Conservation (phyloP, 257 asterid species). For the Capsicum rhomboideum region DNA sequence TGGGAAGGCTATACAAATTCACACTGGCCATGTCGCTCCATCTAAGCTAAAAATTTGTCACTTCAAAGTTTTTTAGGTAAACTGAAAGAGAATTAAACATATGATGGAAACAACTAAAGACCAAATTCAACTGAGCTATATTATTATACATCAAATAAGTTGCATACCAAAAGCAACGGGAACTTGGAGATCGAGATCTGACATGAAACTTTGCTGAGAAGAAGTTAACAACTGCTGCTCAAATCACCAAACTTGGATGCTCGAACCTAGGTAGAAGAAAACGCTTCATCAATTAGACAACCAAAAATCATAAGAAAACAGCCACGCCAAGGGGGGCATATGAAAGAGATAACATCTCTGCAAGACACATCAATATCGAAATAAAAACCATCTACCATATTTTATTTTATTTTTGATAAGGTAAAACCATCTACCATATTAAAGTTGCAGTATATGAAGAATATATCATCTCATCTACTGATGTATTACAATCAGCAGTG, state of each 20-base stretch:
- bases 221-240: conserved; percentile 8
- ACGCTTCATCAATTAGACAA: not conserved
- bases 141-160: not conserved
- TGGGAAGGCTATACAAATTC: not conserved
- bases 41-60: not conserved
- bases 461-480: not conserved
- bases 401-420: too few relatives aligned
- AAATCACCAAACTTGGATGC: conserved; percentile 12
- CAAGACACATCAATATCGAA: not conserved
- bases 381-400: not conserved
- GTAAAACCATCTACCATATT: too few relatives aligned
- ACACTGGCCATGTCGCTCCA: not conserved
- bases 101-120: not conserved
- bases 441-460: not conserved
- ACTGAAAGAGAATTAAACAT: not conserved
- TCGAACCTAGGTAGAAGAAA: conserved; percentile 26
- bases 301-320: not conserved
- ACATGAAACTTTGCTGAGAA: conserved; percentile 47
- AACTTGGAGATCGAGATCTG: conserved; percentile 52
- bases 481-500: not conserved
- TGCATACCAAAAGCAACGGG: conserved; percentile 46
- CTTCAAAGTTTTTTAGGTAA: not conserved
- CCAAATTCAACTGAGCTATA: not conserved
- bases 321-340: not conserved
- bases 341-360: not conserved